Evolutionary conservation across 169 alveolate species (phyloP), one percentile per base, ranked within the genome.

Genomic region (Amoebophrya sp.): DNA sequence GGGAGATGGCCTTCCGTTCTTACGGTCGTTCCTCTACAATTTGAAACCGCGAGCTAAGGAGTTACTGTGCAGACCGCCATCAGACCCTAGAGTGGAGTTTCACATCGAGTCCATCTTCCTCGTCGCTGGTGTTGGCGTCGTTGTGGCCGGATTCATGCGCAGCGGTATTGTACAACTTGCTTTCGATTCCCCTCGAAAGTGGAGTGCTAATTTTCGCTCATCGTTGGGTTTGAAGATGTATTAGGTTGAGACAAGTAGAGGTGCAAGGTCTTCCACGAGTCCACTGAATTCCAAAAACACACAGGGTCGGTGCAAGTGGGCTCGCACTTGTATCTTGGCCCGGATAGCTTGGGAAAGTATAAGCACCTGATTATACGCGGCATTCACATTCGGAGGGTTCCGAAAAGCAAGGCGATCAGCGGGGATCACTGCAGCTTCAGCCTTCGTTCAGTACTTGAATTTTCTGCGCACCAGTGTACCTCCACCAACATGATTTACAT

Each of bases 121-220:
- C 41, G 96, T 95, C 55, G 94, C 96, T 24, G 97, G 97, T 76
- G 97, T 95, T 36, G 98, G 98, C 10, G 83, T 95, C 41, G 96
- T 96, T 23, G 95, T 94, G 38, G 95, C 97, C 41, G 98, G 98
- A 34, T 93, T 95, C 41, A 41, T 96, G 29, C 94, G 92, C 36
- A 90, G 96, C 29, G 98, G 98, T 38, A 94, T 93, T 26, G 95
- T 96, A 24, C 83, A n/a, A 1, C 76, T 41, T 90, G 65, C 6
- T 47, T 47, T 47, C 18, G 29, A 6, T 47, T 47, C 65, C 65
- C 18, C 18, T 47, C n/a, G n/a, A n/a, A n/a, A n/a, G n/a, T n/a
- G n/a, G n/a, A n/a, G n/a, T n/a, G n/a, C n/a, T 47, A 47, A 47
- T 47, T 47, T 47, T 47, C 18, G 29, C 65, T 47, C 65, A 6